Evolutionary conservation across 73 alveolate genomes (phyloP).

Genomic region (Paramecium octaurelia): DNA sequence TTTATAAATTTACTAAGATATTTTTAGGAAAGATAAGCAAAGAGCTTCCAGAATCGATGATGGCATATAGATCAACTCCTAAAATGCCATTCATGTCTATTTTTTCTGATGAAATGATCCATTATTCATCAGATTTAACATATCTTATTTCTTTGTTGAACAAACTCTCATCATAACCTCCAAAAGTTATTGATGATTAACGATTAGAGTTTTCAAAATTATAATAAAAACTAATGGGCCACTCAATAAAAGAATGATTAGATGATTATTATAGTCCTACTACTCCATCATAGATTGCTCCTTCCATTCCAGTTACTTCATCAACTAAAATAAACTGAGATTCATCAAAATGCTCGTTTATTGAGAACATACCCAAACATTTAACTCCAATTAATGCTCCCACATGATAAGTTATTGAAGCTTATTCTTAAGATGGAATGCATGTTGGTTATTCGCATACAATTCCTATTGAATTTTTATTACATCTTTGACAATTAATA

Average conservation of each 20-base stretch:
- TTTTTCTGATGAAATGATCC: neutral
- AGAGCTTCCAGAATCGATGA: constrained; percentile 41
- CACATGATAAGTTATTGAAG: constrained; percentile 25
- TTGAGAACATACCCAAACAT: neutral
- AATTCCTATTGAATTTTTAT: constrained; percentile 4
- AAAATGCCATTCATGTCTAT: neutral
- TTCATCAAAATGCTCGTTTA: neutral
- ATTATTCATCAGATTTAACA: neutral
- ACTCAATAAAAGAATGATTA: constrained; percentile 32
- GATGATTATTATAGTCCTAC: neutral
- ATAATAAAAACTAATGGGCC: constrained; percentile 44
- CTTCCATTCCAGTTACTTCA: constrained; percentile 22
- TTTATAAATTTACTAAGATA: neutral
- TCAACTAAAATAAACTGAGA: constrained; percentile 4
- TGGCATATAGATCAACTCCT: neutral
- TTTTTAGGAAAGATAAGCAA: constrained; percentile 15
- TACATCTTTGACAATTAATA: constrained; percentile 38
- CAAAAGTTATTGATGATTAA: constrained; percentile 23
- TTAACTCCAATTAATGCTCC: constrained; percentile 30
- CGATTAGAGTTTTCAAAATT: constrained; percentile 25
- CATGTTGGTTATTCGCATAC: constrained; percentile 24
- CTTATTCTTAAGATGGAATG: neutral
- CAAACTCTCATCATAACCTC: constrained; percentile 19
- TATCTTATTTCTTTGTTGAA: neutral
- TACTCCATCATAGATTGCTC: constrained; percentile 33